A percentile compares a stretch with the other conserved stretches of the same genome.
phyloP scores from a whole-genome alignment of 306 rosid species.

The Cucurbita argyrosperma region DNA sequence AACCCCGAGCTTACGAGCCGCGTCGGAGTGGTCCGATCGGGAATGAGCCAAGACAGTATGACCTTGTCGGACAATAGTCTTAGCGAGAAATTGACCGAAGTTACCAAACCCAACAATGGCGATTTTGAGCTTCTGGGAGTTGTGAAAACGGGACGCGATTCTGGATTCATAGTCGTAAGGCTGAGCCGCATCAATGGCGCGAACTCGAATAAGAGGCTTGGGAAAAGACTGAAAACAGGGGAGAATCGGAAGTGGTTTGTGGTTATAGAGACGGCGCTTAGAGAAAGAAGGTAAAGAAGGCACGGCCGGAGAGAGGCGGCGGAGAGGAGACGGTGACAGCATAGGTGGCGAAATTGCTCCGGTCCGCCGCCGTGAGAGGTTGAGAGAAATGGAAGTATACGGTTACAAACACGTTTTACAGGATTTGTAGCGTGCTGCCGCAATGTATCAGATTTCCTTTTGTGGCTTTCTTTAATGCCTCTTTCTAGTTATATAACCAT shows the following conservation, averaged over 20 bases:
- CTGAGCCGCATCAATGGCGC: slow-evolving; percentile 64
- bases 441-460: neutral
- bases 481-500: too few species aligned
- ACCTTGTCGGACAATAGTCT: slow-evolving; percentile 45
- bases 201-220: slow-evolving; percentile 15
- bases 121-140: slow-evolving; percentile 41
- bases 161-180: slow-evolving; percentile 49
- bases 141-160: slow-evolving; percentile 29
- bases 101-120: slow-evolving; percentile 65
- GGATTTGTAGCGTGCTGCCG: neutral
- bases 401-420: neutral
- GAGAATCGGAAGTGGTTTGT: neutral
- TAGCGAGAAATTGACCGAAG: slow-evolving; percentile 71
- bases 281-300: neutral
- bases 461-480: neutral
- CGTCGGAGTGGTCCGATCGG: slow-evolving; percentile 36
- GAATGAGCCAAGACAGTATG: slow-evolving; percentile 65
- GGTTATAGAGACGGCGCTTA: neutral
- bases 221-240: neutral
- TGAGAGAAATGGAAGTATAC: neutral
- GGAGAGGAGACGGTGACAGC: slow-evolving; percentile 24
- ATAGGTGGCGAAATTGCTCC: slow-evolving; percentile 2
- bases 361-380: neutral
- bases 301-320: slow-evolving; percentile 2
- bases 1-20: slow-evolving; percentile 37